These are phyloP conservation scores for Boletus reticuloceps DNA, from an alignment of 768 basidiomycete genomes.

Conservation along the genomic window DNA sequence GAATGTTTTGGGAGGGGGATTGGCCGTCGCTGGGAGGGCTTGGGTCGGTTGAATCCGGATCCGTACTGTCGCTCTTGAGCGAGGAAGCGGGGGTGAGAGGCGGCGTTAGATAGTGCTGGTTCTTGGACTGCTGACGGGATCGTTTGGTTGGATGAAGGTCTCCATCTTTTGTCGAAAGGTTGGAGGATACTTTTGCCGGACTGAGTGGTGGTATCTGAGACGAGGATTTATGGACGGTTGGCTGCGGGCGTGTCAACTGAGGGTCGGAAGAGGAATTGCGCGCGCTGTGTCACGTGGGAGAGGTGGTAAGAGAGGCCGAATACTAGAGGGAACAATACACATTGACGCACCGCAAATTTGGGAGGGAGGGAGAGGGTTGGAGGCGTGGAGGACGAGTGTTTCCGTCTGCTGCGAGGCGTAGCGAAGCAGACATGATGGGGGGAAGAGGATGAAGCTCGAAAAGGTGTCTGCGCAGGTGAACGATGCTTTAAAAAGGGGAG, in stretches of 20 bases:
- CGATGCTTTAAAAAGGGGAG: slow-evolving; percentile 31
- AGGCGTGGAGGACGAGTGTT: slow-evolving; percentile 44
- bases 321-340: not conserved
- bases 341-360: slow-evolving; percentile 57
- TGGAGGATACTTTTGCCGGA: slow-evolving; percentile 12
- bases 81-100: slow-evolving; percentile 70
- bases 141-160: slow-evolving; percentile 19
- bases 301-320: slow-evolving; percentile 5
- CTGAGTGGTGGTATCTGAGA: slow-evolving; percentile 16
- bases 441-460: slow-evolving; percentile 27
- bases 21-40: slow-evolving; percentile 23
- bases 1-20: slow-evolving; percentile 7
- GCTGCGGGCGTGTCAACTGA: slow-evolving; percentile 30
- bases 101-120: slow-evolving; percentile 53
- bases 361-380: slow-evolving; percentile 66
- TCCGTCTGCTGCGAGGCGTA: slow-evolving; percentile 21
- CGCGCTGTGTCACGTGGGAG: slow-evolving; percentile 22
- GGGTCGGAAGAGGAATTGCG: slow-evolving; percentile 26
- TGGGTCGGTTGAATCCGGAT: slow-evolving; percentile 32
- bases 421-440: slow-evolving; percentile 28
- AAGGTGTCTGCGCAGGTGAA: slow-evolving; percentile 27
- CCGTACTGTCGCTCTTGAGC: slow-evolving; percentile 37
- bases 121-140: slow-evolving; percentile 22
- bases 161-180: slow-evolving; percentile 10
- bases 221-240: slow-evolving; percentile 17